These are phyloP conservation scores for Phytophthora ohioensis DNA, from an alignment of 352 stramenopile species.

Conservation along the genomic window DNA sequence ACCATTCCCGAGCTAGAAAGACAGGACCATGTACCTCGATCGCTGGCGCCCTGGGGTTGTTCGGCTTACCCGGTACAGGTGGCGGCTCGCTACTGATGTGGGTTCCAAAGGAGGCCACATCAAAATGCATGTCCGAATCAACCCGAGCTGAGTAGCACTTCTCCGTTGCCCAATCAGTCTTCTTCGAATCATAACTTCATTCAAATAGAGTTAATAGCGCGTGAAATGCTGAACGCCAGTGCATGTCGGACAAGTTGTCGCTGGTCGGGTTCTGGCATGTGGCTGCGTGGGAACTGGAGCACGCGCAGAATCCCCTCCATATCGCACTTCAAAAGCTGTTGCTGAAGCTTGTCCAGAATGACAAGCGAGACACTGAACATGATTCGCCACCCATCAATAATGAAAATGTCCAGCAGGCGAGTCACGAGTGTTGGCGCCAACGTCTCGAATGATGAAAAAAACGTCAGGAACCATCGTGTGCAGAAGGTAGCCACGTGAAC, in stretches of 20 bases:
- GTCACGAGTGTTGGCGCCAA: slow-evolving; percentile 71
- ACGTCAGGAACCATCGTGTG: slow-evolving; percentile 87
- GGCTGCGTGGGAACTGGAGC: slow-evolving; percentile 66
- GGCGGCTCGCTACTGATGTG: slow-evolving; percentile 37
- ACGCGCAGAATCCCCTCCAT: slow-evolving; percentile 78
- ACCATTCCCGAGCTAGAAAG: slow-evolving; percentile 30
- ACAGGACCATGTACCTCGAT: slow-evolving; percentile 32
- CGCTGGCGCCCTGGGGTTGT: slow-evolving; percentile 23
- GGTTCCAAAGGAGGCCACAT: slow-evolving; percentile 50
- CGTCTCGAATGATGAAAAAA: slow-evolving; percentile 87
- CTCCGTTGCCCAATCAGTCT: not conserved
- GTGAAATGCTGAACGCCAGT: slow-evolving; percentile 72
- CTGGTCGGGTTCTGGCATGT: slow-evolving; percentile 59
- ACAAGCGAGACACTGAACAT: slow-evolving; percentile 84
- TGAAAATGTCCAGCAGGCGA: slow-evolving; percentile 79
- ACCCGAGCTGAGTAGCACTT: slow-evolving; percentile 25
- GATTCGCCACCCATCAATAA: slow-evolving; percentile 83
- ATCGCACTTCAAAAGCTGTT: slow-evolving; percentile 57
- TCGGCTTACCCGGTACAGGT: slow-evolving; percentile 28
- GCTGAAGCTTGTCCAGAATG: slow-evolving; percentile 76
- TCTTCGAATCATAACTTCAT: slow-evolving; percentile 13
- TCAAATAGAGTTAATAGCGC: slow-evolving; percentile 58
- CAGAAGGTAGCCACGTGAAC: slow-evolving; percentile 79
- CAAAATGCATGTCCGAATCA: slow-evolving; percentile 53
- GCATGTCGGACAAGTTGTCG: slow-evolving; percentile 66